These are phyloP conservation scores for Fusarium buharicum DNA, from an alignment of 2,329 filamentous ascomycete genomes.

Conservation along the genomic window DNA sequence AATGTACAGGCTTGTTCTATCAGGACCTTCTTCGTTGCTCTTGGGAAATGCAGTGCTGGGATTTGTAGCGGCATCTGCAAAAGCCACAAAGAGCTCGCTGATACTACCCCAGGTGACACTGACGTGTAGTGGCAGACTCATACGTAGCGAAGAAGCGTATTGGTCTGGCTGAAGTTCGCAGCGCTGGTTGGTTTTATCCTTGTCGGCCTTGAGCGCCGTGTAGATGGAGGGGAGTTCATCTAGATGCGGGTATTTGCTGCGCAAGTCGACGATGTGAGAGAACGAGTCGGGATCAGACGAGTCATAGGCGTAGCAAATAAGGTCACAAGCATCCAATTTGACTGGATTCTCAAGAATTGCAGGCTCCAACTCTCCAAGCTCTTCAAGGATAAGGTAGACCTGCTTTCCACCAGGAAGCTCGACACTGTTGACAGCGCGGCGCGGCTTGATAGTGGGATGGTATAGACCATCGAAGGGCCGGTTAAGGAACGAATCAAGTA, in stretches of 20 bases:
- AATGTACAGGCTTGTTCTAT: constrained; percentile 86
- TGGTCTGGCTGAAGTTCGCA: constrained; percentile 91
- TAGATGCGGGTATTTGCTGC: constrained; percentile 81
- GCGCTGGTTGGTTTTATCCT: constrained; percentile 96
- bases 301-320: constrained; percentile 96
- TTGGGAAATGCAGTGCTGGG: constrained; percentile 90
- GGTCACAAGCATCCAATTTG: constrained; percentile 91
- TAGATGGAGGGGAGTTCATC: constrained; percentile 93
- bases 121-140: constrained; percentile 92
- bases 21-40: constrained; percentile 84
- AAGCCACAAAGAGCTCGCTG: constrained; percentile 88
- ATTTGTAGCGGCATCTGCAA: constrained; percentile 92
- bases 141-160: constrained; percentile 85
- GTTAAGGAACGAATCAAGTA: constrained; percentile 91
- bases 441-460: constrained; percentile 93
- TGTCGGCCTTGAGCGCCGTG: constrained; percentile 92
- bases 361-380: constrained; percentile 93
- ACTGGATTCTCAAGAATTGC: constrained; percentile 92
- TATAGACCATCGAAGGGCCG: constrained; percentile 86
- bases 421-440: constrained; percentile 93
- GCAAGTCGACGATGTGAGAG: constrained; percentile 84
- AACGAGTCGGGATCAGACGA: constrained; percentile 97
- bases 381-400: constrained; percentile 94
- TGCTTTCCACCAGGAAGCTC: constrained; percentile 96
- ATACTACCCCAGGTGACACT: constrained; percentile 96